Conservation (phyloP, 2,329 filamentous ascomycete genomes). For the Beauveria pseudobassiana region DNA sequence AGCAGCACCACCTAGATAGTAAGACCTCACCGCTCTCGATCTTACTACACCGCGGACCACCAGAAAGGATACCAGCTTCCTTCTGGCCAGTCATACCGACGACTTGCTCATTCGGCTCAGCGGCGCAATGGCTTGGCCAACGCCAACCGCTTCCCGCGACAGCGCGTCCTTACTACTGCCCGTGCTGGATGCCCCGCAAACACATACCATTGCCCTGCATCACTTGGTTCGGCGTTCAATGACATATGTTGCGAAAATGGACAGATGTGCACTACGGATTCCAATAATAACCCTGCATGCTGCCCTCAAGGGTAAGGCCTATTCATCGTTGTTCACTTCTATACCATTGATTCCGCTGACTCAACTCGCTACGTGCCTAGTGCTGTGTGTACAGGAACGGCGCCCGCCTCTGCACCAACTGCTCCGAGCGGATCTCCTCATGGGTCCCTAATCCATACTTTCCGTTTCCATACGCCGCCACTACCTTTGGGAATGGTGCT, state of each 20-base stretch:
- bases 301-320: slow-evolving; percentile 41
- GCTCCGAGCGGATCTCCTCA: slow-evolving; percentile 32
- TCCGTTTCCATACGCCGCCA: slow-evolving; percentile 50
- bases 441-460: slow-evolving; percentile 53
- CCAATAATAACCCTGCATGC: slow-evolving; percentile 42
- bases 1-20: neutral
- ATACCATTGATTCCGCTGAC: slow-evolving; percentile 9
- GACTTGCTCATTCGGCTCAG: neutral
- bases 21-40: neutral
- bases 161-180: slow-evolving; percentile 14
- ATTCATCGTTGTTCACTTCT: neutral
- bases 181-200: slow-evolving; percentile 37
- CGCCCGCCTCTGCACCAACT: slow-evolving; percentile 34
- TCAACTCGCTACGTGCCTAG: slow-evolving; percentile 23
- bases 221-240: slow-evolving; percentile 37
- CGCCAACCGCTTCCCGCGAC: slow-evolving; percentile 16
- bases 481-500: slow-evolving; percentile 41
- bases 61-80: neutral
- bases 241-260: slow-evolving; percentile 45
- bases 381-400: slow-evolving; percentile 48
- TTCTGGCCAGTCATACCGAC: neutral
- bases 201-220: slow-evolving; percentile 42
- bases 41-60: neutral
- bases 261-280: slow-evolving; percentile 43
- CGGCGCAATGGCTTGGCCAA: neutral